phyloP scores from a whole-genome alignment of 1,139 yeast species.

The Citeromyces siamensis region DNA sequence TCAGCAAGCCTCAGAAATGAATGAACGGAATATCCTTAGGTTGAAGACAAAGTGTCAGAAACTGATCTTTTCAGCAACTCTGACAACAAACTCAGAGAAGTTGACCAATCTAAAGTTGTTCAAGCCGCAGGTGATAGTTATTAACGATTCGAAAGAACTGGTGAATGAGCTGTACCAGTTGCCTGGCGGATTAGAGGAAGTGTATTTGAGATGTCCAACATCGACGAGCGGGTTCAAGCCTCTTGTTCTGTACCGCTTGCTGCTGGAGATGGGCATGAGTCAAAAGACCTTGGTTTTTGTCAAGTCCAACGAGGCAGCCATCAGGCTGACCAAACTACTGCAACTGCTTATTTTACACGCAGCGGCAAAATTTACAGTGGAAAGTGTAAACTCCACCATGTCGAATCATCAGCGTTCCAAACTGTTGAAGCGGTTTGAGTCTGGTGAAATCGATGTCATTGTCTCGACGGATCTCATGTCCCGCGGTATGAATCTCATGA shows the following conservation, averaged over 20 bases:
- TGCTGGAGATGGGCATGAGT: conserved; percentile 17
- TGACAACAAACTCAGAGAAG: conserved; percentile 88
- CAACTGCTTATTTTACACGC: conserved; percentile 27
- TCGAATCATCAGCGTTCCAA: conserved; percentile 12
- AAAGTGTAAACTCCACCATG: conserved; percentile 17
- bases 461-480: conserved; percentile 91
- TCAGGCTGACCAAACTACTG: conserved; percentile 57
- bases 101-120: conserved; percentile 56
- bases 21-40: conserved; percentile 19
- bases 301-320: conserved; percentile 78
- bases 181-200: conserved; percentile 45
- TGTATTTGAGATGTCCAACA: conserved; percentile 24
- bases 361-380: background rate
- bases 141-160: conserved; percentile 38
- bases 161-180: conserved; percentile 40
- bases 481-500: conserved; percentile 79
- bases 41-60: conserved; percentile 28
- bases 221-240: conserved; percentile 64
- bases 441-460: conserved; percentile 36
- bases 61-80: conserved; percentile 83
- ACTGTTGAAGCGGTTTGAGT: conserved; percentile 24
- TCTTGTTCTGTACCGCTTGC: conserved; percentile 45
- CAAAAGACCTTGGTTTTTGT: conserved; percentile 53
- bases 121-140: conserved; percentile 60
- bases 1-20: conserved; percentile 11